A percentile compares a stretch with the other conserved stretches of the same genome.
phyloP scores from a whole-genome alignment of 2,329 filamentous ascomycete genomes.

The Venturia aucupariae region DNA sequence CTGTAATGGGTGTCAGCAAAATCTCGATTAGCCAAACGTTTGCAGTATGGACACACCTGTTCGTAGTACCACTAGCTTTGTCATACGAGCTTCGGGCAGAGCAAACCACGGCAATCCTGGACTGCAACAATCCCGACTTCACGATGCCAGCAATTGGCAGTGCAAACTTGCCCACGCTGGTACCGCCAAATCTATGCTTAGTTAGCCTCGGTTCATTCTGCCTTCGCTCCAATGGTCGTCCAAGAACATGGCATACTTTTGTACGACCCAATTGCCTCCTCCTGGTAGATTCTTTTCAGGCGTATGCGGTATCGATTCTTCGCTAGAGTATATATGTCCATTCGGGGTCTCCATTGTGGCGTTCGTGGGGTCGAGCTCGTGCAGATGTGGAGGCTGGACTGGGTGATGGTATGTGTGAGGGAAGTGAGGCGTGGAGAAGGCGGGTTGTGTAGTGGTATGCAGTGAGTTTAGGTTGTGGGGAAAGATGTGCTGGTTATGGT shows the following conservation, averaged over 20 bases:
- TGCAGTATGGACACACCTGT: slow-evolving; percentile 5
- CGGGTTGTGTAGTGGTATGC: neutral
- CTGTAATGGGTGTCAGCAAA: slow-evolving; percentile 18
- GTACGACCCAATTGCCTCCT: slow-evolving; percentile 63
- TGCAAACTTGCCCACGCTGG: slow-evolving; percentile 59
- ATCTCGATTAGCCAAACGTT: neutral
- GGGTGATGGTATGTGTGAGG: slow-evolving; percentile 13
- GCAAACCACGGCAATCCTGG: slow-evolving; percentile 85
- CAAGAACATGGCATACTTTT: slow-evolving; percentile 63
- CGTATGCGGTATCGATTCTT: slow-evolving; percentile 30
- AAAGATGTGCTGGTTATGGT: neutral
- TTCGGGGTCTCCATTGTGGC: slow-evolving; percentile 17
- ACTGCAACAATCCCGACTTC: slow-evolving; percentile 41
- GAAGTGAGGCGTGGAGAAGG: neutral
- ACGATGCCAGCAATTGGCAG: slow-evolving; percentile 15
- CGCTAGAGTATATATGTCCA: slow-evolving; percentile 16
- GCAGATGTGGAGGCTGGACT: slow-evolving; percentile 16
- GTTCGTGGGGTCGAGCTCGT: slow-evolving; percentile 16
- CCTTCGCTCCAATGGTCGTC: neutral
- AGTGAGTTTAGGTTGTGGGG: slow-evolving; percentile 6
- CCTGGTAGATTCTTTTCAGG: slow-evolving; percentile 40
- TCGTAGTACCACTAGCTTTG: slow-evolving; percentile 85
- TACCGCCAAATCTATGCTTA: slow-evolving; percentile 63
- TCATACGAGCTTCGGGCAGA: slow-evolving; percentile 91
- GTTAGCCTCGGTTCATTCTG: neutral